A percentile compares a stretch with the other conserved stretches of the same genome.
phyloP scores from a whole-genome alignment of 495 filamentous ascomycete species.

The Penicillium herquei region DNA sequence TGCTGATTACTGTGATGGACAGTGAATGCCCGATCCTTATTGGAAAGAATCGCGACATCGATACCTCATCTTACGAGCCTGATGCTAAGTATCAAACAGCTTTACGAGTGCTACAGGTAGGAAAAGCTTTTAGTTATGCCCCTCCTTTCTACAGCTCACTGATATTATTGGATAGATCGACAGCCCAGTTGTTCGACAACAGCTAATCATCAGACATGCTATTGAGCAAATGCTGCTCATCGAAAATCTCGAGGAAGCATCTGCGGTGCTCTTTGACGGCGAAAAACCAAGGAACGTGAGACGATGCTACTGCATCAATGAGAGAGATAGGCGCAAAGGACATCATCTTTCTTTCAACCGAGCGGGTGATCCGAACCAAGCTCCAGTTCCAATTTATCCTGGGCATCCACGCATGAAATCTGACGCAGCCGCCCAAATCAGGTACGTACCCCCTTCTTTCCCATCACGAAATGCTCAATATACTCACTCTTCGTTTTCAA shows the following conservation, averaged over 20 bases:
- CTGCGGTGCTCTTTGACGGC: slow-evolving; percentile 66
- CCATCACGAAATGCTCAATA: background rate
- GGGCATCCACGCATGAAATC: slow-evolving; percentile 74
- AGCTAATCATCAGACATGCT: slow-evolving; percentile 76
- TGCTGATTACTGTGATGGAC: background rate
- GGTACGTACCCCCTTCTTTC: slow-evolving; percentile 28
- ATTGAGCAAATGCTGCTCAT: slow-evolving; percentile 87
- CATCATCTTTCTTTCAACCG: slow-evolving; percentile 57
- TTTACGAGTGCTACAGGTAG: slow-evolving; percentile 68
- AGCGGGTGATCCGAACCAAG: slow-evolving; percentile 52
- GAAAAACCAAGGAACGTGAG: slow-evolving; percentile 65
- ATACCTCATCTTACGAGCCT: slow-evolving; percentile 69
- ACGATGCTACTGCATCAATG: slow-evolving; percentile 62
- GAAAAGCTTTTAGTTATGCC: background rate
- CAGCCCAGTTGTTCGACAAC: slow-evolving; percentile 70
- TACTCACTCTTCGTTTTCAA: background rate
- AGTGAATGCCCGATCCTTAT: slow-evolving; percentile 66
- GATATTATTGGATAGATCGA: slow-evolving; percentile 56
- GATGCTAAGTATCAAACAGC: slow-evolving; percentile 70
- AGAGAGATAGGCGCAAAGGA: slow-evolving; percentile 60
- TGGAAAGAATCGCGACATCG: slow-evolving; percentile 54
- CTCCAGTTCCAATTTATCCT: slow-evolving; percentile 49
- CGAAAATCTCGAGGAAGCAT: slow-evolving; percentile 60
- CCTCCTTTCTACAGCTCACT: slow-evolving; percentile 10
- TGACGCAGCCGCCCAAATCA: slow-evolving; percentile 67